phyloP scores from a whole-genome alignment of 73 alveolate species.

The Tetrahymena elliotti region DNA sequence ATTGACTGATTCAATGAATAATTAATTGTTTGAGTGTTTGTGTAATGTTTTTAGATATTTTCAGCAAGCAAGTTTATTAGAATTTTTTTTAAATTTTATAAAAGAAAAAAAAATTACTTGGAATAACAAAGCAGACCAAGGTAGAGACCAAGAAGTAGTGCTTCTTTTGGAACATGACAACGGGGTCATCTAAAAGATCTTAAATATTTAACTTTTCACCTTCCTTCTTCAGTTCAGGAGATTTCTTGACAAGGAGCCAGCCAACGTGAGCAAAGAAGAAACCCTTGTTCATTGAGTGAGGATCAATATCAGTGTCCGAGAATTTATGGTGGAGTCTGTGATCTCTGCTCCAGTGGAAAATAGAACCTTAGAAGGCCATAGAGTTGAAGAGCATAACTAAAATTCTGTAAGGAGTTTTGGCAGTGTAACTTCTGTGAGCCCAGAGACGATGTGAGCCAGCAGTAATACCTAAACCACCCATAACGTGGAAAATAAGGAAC shows the following conservation, averaged over 20 bases:
- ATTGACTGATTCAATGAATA: background rate
- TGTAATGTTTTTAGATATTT: too few relatives aligned
- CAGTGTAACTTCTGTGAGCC: conserved; percentile 43
- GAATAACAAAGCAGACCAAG: conserved; percentile 10
- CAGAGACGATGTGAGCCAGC: conserved; percentile 53
- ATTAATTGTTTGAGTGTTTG: too few relatives aligned
- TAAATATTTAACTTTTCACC: conserved; percentile 30
- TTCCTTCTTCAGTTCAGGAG: conserved; percentile 17
- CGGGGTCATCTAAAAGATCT: conserved; percentile 40
- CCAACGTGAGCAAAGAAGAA: conserved; percentile 44
- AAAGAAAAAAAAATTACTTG: conserved; percentile 7
- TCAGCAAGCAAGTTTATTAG: too few relatives aligned
- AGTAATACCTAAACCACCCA: conserved; percentile 47
- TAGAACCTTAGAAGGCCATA: conserved; percentile 40
- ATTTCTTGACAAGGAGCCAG: conserved; percentile 38
- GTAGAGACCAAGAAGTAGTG: conserved; percentile 20
- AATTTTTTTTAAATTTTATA: too few relatives aligned
- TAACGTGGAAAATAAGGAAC: conserved; percentile 27
- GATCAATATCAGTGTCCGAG: conserved; percentile 45
- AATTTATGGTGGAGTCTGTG: conserved; percentile 47
- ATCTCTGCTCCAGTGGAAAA: conserved; percentile 50
- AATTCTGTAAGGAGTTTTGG: conserved; percentile 37
- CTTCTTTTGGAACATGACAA: conserved; percentile 37
- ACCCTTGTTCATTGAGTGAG: conserved; percentile 36
- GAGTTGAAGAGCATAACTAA: conserved; percentile 34